These are phyloP conservation scores for Dioszegia hungarica DNA, from an alignment of 768 basidiomycete genomes.

Conservation along the genomic window DNA sequence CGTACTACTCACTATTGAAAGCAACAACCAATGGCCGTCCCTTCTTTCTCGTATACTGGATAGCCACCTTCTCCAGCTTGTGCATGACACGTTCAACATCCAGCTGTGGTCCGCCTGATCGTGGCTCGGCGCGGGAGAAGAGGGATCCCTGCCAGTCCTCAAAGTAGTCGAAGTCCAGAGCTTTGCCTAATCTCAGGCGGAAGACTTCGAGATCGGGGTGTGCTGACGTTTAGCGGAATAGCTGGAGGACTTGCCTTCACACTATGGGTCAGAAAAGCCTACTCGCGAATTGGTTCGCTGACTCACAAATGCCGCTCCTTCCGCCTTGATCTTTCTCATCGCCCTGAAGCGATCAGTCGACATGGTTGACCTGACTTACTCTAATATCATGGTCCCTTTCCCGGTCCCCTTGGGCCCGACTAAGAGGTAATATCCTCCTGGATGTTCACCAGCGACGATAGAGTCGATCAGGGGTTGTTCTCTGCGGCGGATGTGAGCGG, in stretches of 20 bases:
- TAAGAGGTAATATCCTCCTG: slow-evolving; percentile 69
- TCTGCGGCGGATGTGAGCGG: slow-evolving; percentile 60
- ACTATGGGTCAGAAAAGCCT: neutral
- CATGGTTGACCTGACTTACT: slow-evolving; percentile 43
- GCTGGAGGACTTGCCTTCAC: slow-evolving; percentile 55
- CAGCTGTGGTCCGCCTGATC: slow-evolving; percentile 74
- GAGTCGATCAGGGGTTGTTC: slow-evolving; percentile 73
- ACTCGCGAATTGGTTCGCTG: slow-evolving; percentile 24
- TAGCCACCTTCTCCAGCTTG: slow-evolving; percentile 74
- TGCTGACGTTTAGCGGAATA: slow-evolving; percentile 47
- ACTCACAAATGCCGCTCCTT: slow-evolving; percentile 51
- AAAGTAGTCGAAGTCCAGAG: slow-evolving; percentile 77
- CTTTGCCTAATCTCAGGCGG: slow-evolving; percentile 71
- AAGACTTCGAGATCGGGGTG: slow-evolving; percentile 85
- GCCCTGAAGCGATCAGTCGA: slow-evolving; percentile 47
- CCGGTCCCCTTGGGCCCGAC: slow-evolving; percentile 81
- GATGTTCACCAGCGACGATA: slow-evolving; percentile 69
- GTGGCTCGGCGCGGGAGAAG: slow-evolving; percentile 75
- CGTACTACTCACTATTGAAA: slow-evolving; percentile 60
- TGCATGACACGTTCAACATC: slow-evolving; percentile 81
- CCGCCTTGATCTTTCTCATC: slow-evolving; percentile 68
- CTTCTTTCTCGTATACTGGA: slow-evolving; percentile 57
- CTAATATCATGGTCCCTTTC: slow-evolving; percentile 77
- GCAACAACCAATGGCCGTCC: slow-evolving; percentile 71
- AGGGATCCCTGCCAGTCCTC: slow-evolving; percentile 60